Base-by-base conservation (phyloP, 257 asterid species). In the Handroanthus guayacan region DNA sequence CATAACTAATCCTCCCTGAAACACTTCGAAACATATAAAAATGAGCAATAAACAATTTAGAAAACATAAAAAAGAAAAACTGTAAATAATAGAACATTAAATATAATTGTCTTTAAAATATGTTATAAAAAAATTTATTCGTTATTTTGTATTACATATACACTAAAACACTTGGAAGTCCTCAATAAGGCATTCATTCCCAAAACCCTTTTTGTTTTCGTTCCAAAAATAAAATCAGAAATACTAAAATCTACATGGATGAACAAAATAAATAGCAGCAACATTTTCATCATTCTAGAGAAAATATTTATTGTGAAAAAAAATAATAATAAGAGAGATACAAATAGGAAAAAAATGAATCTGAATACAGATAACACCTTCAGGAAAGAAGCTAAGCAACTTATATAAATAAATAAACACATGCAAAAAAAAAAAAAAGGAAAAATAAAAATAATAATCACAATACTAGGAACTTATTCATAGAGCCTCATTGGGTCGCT, bases 401-500 rank as follows among this genome's bases (percentile, higher is more conserved):
- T 48, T 13, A 47, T 14, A 48, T 48, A 12, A 48, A 48, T 52
- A 52, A 3, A 16, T 25, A 54, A 6, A 16, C 31, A n/a, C 20
- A 3, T 25, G 7, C 9, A 54, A n/a, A 54, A 48, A 48, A 2
- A 5, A 2, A 48, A 48, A 12, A 8, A 48, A 9, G 11, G 9
- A 48, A 48, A 48, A 9, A 48, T 4, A 52, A 52, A 31, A 17
- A 67, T 11, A 47, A 58, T 25, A 25, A 25, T 25, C 31, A 25
- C 31, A 25, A 25, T 25, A 25, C 31, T 25, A 0, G 1, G 31
- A 25, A 25, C 1, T 25, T 25, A 25, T 25, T 25, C 31, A 25
- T 25, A 25, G 1, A 25, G 31, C 31, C 31, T 25, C 31, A 0
- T 25, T 25, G 31, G 96, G 94, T 39, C 97, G 80, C 81, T 90